Evolutionary conservation across 108 stramenopile species (phyloP).

Genomic region (Stephanodiscus minutulus): DNA sequence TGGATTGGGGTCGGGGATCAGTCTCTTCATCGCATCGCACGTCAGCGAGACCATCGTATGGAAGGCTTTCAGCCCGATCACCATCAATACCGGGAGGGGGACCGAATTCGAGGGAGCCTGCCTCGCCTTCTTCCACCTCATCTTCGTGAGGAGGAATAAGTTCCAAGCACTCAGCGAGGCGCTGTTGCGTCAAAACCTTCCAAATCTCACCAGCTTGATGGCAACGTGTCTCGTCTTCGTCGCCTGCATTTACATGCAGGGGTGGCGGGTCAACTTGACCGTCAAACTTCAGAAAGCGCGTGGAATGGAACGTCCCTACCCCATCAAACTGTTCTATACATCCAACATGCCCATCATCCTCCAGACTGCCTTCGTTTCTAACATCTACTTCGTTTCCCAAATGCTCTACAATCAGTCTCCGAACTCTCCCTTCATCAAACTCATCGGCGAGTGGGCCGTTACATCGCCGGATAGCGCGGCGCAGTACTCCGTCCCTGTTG

Average conservation of each 20-base stretch:
- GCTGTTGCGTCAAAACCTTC: slow-evolving; percentile 96
- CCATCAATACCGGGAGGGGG: slow-evolving; percentile 99
- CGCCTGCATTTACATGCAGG: slow-evolving; percentile 99
- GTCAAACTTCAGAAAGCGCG: slow-evolving; percentile 96
- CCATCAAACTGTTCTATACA: slow-evolving; percentile 99
- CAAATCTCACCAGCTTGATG: slow-evolving; percentile 97
- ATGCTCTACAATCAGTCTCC: slow-evolving; percentile 97
- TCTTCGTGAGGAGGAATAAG: slow-evolving; percentile 95
- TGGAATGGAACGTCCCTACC: slow-evolving; percentile 91
- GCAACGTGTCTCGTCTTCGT: slow-evolving; percentile 96
- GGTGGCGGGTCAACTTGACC: slow-evolving; percentile 97
- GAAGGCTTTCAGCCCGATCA: slow-evolving; percentile 98
- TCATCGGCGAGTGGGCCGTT: slow-evolving; percentile 93
- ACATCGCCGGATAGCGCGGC: slow-evolving; percentile 65
- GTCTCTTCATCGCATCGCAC: slow-evolving; percentile 99
- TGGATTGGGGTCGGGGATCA: slow-evolving; percentile 97
- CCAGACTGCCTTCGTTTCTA: slow-evolving; percentile 97
- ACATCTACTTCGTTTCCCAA: slow-evolving; percentile 99
- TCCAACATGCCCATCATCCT: slow-evolving; percentile 99
- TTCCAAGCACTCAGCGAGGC: slow-evolving; percentile 93
- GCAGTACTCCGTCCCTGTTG: slow-evolving; percentile 83
- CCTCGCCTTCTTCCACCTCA: slow-evolving; percentile 96
- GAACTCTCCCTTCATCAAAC: slow-evolving; percentile 91
- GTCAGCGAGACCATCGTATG: slow-evolving; percentile 98
- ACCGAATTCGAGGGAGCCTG: slow-evolving; percentile 99